Conservation (phyloP, 1,284 basidiomycete genomes). For the Ustilago sp. region DNA sequence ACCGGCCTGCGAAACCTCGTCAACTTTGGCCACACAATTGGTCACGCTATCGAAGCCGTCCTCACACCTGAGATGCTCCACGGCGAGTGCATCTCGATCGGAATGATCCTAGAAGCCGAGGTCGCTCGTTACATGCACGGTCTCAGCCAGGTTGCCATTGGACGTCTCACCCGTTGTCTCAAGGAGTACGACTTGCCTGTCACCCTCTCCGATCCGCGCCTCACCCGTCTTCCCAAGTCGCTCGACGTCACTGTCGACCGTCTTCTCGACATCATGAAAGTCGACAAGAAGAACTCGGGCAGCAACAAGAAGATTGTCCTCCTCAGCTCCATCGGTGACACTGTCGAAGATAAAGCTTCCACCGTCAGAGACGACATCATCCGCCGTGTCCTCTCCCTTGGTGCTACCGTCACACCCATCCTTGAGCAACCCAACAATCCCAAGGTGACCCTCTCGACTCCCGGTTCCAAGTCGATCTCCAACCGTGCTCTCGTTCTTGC, state of each 20-base stretch:
- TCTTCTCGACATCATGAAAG: constrained; percentile 87
- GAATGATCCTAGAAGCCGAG: constrained; percentile 69
- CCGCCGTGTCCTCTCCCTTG: constrained; percentile 74
- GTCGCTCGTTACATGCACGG: constrained; percentile 62
- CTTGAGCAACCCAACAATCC: constrained; percentile 39
- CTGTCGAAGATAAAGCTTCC: constrained; percentile 90
- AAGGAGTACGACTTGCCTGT: constrained; percentile 66
- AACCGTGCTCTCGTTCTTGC: constrained; percentile 95
- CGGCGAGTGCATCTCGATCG: constrained; percentile 68
- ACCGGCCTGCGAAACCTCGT: constrained; percentile 69
- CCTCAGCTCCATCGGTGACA: constrained; percentile 88
- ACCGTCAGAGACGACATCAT: constrained; percentile 74
- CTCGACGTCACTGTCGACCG: constrained; percentile 80
- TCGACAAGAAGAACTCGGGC: constrained; percentile 98
- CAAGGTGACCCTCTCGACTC: constrained; percentile 85
- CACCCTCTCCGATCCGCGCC: constrained; percentile 61
- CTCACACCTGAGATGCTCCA: constrained; percentile 68
- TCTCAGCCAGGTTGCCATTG: constrained; percentile 66
- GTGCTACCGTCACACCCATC: constrained; percentile 70
- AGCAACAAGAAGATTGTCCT: constrained; percentile 92
- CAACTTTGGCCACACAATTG: constrained; percentile 69
- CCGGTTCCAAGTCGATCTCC: constrained; percentile 96
- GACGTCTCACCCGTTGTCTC: constrained; percentile 63
- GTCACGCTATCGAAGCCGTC: constrained; percentile 69
- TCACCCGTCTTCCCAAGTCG: constrained; percentile 77